Conservation (phyloP, 2,329 filamentous ascomycete species). For the Fusarium nygamai region DNA sequence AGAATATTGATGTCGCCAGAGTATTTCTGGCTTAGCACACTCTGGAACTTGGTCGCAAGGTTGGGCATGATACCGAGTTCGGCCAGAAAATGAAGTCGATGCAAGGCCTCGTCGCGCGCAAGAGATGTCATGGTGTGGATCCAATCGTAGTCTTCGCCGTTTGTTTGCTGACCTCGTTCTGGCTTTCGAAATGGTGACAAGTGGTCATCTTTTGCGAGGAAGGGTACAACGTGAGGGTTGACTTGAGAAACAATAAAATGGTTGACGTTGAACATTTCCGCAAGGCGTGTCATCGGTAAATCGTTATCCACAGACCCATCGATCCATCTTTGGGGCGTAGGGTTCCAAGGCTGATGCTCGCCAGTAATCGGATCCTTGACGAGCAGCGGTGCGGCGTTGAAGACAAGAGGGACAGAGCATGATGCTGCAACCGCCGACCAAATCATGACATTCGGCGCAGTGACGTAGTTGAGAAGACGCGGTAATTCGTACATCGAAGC, state of each 20-base stretch:
- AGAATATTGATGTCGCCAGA: constrained; percentile 96
- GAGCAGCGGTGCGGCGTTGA: constrained; percentile 79
- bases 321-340: constrained; percentile 86
- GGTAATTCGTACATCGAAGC: constrained; percentile 89
- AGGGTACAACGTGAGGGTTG: constrained; percentile 92
- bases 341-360: constrained; percentile 83
- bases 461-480: constrained; percentile 89
- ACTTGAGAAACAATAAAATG: constrained; percentile 98
- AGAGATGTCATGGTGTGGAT: constrained; percentile 74
- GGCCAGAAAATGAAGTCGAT: constrained; percentile 81
- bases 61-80: constrained; percentile 86
- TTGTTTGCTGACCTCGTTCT: constrained; percentile 39
- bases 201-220: constrained; percentile 79
- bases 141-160: constrained; percentile 62
- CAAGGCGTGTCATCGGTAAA: constrained; percentile 86
- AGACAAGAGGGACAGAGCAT: constrained; percentile 90
- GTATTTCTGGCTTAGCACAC: constrained; percentile 89
- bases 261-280: constrained; percentile 98
- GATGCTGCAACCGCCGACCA: constrained; percentile 98
- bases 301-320: constrained; percentile 97
- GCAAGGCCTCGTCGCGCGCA: constrained; percentile 81
- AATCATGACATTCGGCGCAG: constrained; percentile 92
- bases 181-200: constrained; percentile 51
- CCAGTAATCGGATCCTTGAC: constrained; percentile 88
- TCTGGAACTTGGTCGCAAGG: constrained; percentile 78